phyloP scores from a whole-genome alignment of 23 red algal genomes.

The Gracilariopsis chorda region DNA sequence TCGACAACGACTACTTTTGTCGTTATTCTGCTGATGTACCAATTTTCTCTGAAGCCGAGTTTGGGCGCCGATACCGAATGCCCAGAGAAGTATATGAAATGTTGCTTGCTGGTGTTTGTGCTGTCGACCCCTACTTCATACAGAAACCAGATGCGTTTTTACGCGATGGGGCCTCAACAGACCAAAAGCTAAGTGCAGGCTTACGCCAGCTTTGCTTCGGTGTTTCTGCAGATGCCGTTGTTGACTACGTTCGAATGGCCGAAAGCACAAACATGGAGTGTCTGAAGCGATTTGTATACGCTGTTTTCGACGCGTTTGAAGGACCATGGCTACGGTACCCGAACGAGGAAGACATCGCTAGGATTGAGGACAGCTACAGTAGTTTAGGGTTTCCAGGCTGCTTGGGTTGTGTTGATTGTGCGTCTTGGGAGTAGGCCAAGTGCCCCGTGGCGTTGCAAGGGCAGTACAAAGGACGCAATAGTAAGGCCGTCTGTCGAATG shows the following conservation, averaged over 20 bases:
- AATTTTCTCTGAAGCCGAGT: background rate
- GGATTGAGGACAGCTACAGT: background rate
- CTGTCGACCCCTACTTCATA: background rate
- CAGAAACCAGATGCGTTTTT: background rate
- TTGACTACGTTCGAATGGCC: background rate
- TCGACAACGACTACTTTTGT: background rate
- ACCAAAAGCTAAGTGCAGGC: constrained; percentile 15
- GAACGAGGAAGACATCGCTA: background rate
- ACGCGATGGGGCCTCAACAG: background rate
- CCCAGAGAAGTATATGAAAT: background rate
- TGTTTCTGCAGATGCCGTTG: background rate
- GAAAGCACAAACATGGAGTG: background rate
- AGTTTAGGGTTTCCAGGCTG: constrained; percentile 16
- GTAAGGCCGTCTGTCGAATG: constrained; percentile 12
- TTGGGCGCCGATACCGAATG: background rate
- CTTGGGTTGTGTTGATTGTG: background rate
- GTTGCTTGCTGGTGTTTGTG: background rate
- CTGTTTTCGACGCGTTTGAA: background rate
- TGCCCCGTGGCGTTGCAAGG: constrained; percentile 28
- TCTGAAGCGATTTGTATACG: background rate
- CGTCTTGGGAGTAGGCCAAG: constrained; percentile 15
- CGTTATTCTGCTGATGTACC: background rate
- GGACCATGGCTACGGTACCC: background rate
- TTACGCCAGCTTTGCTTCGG: background rate
- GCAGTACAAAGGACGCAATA: background rate